Base-by-base conservation (phyloP, 192 early-diverging fungal genomes). In the Backusella macrospora region DNA sequence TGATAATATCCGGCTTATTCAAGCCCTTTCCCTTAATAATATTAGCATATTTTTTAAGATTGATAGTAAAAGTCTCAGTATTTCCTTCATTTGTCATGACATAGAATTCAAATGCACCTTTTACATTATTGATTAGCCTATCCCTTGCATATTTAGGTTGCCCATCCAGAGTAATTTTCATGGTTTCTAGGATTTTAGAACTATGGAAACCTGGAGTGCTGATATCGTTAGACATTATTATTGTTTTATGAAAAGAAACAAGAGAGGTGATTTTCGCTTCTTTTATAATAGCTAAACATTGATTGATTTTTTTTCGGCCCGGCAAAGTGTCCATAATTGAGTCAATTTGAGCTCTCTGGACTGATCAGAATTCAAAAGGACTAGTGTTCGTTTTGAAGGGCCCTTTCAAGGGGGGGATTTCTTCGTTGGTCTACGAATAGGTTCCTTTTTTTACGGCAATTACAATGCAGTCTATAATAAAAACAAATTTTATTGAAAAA, bases 61-160 rank as follows among this genome's bases (percentile, higher is more conserved):
- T 92, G 23, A 97, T 76, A 49, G 89, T 90, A 93, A 95, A 99
- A 59, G 90, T 85, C 73, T 92, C 88, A 29, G 81, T 78, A 73
- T 93, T 87, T 9, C 87, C 88, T 29, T 83, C 84, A 0, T 79
- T 82, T 76, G 93, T 95, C 75, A 87, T 90, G 80, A 99, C 84
- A 69, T 94, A 89, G 78, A 99, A 91, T 82, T 94, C 91, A 86
- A 96, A 96, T 26, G 95, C 76, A 38, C 92, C 94, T 64, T 97
- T 97, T 42, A 90, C 86, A 82, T 92, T 90, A 67, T 90, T 89
- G 40, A 95, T 81, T 55, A 82, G 79, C 39, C 85, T 78, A 9
- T 88, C 78, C 71, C 92, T 86, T 46, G 86, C 82, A 40, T 89
- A 91, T 49, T 83, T 87, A 48, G 87, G 79, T n/a, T 90, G 86